Base-by-base conservation (phyloP, 345 rosid genomes). In the Eucalyptus fibrosa region DNA sequence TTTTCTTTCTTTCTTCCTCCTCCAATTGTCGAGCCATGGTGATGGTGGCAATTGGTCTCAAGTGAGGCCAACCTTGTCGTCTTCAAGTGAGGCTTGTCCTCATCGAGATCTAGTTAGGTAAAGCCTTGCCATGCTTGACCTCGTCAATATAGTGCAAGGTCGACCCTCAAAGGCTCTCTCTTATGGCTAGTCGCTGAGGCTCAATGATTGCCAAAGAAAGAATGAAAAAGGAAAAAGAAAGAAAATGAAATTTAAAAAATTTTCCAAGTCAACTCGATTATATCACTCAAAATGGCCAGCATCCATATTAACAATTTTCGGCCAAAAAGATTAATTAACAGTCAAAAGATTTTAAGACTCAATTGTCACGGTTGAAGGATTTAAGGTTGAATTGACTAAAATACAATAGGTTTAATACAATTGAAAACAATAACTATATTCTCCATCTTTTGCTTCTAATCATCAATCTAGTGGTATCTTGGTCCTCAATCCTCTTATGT, bases 111-210 rank as follows among this genome's bases (percentile, higher is more conserved):
- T 24, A 10, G 62, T 26, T 56, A 5, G 62, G 13, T 24, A 26
- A 5, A 56, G 13, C 62, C 62, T 56, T 9, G 24, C 26, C 1
- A 53, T 0, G 59, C 11, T 53, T 53, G 59, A 53, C 26, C 59
- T 53, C 0, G 1, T 23, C 30, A 23, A 24, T 2, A 24, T 24
- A 4, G 13, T 23, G 62, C 30, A 24, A 56, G 62, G 0, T 56
- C 2, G 2, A 24, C 30, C 30, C 13, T 56, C 30, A 56, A 9
- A 24, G 30, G 62, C 30, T 10, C 14, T 56, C 30, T 56, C 62
- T 5, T 56, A 56, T 23, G 28, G 7, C 30, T 56, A 24, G 30
- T 56, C 1, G 13, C 0, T 23, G 1, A 10, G 62, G 3, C 30
- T 24, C 1, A 24, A 3, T 56, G 28, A 1, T 23, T 24, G 30